Evolutionary conservation across 202 grass and related monocot genomes (phyloP), one percentile per base, ranked within the genome.

Genomic region (Sporobolus alterniflorus): DNA sequence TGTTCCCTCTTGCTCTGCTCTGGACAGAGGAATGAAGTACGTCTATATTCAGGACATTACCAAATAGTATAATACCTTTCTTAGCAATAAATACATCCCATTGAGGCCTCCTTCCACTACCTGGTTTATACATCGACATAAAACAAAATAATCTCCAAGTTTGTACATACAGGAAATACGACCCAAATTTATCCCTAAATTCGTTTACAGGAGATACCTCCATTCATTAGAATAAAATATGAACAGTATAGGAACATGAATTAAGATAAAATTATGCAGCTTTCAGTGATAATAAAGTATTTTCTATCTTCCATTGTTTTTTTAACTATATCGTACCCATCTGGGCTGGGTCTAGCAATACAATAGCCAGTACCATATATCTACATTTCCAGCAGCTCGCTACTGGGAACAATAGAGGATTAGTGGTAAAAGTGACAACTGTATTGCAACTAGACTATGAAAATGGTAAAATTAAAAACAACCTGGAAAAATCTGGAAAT

Each of bases 1-100:
- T 67, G 81, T 86, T 54, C 96, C 91, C 71, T 98, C 96, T 73
- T 96, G 91, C 73, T 98, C 96, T 87, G 93, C 96, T 89, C 96
- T 98, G 86, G 55, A 56, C 49, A 80, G 18, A 44, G 20, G 20
- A 26, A 67, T 81, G 62, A 16, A 25, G 34, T 1, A n/a, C 11
- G 28, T 3, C 33, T 28, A 54, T 16, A 34, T 77, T 69, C 66
- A 74, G 63, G 51, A 29, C 61, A 16, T 18, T 81, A 42, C 32
- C 9, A 15, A 43, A 48, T 16, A 79, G 6, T 16, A 12, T 51
- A 73, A 73, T 48, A 17, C 8, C 26, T 36, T 64, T 79, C 5
- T 74, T 55, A 25, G 47, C 54, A 77, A 6, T 34, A 33, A 71
- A 5, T 6, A 42, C n/a, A 74, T 49, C 4, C 25, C 26, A 55